A percentile compares a stretch with the other conserved stretches of the same genome.
These are phyloP conservation scores for Tuber borchii DNA, from an alignment of 495 filamentous ascomycete species.

Conservation along the genomic window DNA sequence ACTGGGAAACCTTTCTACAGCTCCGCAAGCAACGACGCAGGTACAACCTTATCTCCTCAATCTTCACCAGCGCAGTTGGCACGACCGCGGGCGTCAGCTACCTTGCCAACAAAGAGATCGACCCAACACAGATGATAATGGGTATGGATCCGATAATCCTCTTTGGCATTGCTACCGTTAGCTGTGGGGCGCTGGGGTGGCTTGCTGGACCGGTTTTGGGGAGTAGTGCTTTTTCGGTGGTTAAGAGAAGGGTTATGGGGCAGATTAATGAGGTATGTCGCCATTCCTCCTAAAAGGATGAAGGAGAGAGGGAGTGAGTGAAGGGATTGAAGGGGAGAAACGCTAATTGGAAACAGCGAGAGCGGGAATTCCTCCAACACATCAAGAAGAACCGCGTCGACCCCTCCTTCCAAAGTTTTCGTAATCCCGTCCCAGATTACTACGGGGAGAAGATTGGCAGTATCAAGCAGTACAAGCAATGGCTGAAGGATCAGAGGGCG, in stretches of 20 bases:
- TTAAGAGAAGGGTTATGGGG: slow-evolving; percentile 57
- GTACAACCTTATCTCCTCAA: slow-evolving; percentile 68
- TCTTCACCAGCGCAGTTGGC: slow-evolving; percentile 55
- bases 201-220: slow-evolving; percentile 75
- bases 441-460: slow-evolving; percentile 95
- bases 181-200: slow-evolving; percentile 73
- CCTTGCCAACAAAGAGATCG: slow-evolving; percentile 60
- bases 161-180: slow-evolving; percentile 66
- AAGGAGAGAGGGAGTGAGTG: neutral
- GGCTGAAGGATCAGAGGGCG: slow-evolving; percentile 95
- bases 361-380: slow-evolving; percentile 80
- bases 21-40: slow-evolving; percentile 77
- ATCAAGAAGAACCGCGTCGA: slow-evolving; percentile 88
- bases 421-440: slow-evolving; percentile 63
- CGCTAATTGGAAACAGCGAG: slow-evolving; percentile 56
- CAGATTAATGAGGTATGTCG: slow-evolving; percentile 61
- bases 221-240: slow-evolving; percentile 62
- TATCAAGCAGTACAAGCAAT: slow-evolving; percentile 80
- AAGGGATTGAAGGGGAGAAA: neutral
- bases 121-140: slow-evolving; percentile 61
- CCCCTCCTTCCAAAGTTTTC: slow-evolving; percentile 60
- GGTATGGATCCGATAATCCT: slow-evolving; percentile 82
- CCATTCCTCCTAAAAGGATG: neutral
- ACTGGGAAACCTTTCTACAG: slow-evolving; percentile 91
- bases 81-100: slow-evolving; percentile 58